Evolutionary conservation across 805 yeast species (phyloP).

Genomic region (Starmerella bombi): DNA sequence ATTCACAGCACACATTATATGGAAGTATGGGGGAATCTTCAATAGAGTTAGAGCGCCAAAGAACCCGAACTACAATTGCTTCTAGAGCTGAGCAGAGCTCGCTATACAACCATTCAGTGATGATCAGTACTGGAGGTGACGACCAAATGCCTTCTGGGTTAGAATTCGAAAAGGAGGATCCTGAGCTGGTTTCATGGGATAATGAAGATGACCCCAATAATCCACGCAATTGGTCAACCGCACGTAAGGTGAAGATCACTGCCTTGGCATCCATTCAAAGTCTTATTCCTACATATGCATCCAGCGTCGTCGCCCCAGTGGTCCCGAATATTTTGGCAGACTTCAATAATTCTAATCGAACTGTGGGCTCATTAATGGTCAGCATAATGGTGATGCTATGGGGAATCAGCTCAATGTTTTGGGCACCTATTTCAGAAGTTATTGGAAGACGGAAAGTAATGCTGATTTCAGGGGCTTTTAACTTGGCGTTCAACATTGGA

Average conservation of each 20-base stretch:
- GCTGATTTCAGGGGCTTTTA: constrained; percentile 37
- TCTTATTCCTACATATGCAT: constrained; percentile 47
- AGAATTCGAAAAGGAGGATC: constrained; percentile 44
- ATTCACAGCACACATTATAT: constrained; percentile 27
- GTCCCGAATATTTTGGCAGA: constrained; percentile 35
- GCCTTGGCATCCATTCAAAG: constrained; percentile 43
- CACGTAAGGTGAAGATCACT: constrained; percentile 34
- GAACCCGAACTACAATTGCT: constrained; percentile 33
- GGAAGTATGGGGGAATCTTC: constrained; percentile 30
- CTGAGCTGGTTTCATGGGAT: constrained; percentile 57
- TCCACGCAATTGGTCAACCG: constrained; percentile 49
- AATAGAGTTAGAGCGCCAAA: constrained; percentile 33
- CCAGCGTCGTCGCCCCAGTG: constrained; percentile 53
- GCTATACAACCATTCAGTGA: constrained; percentile 14
- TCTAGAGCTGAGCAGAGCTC: constrained; percentile 18
- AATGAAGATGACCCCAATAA: constrained; percentile 45
- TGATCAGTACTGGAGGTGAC: constrained; percentile 20
- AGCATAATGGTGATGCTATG: constrained; percentile 55
- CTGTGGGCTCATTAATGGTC: constrained; percentile 41
- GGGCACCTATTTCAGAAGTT: constrained; percentile 57
- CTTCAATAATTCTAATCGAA: constrained; percentile 32
- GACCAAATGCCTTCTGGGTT: constrained; percentile 33
- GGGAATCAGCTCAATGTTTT: constrained; percentile 51
- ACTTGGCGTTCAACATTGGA: constrained; percentile 33
- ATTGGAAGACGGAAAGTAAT: constrained; percentile 50